These are phyloP conservation scores for Glycyrrhiza uralensis DNA, from an alignment of 306 rosid species.

Conservation along the genomic window DNA sequence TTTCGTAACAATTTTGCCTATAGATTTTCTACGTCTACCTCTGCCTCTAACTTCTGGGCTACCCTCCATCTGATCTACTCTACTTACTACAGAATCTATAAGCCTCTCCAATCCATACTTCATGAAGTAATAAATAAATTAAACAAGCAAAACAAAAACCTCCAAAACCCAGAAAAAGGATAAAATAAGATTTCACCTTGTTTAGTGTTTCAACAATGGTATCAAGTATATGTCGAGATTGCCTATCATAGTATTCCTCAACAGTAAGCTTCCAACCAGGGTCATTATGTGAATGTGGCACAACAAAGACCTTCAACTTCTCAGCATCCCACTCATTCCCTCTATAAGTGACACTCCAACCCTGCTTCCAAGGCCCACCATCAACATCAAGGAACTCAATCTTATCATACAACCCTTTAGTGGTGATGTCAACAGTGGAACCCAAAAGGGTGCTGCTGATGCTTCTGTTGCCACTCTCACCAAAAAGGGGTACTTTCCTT, in stretches of 20 bases:
- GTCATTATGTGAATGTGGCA: conserved; percentile 97
- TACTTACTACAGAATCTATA: too few species aligned
- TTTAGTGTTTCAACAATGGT: conserved; percentile 80
- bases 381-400: conserved; percentile 78
- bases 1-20: too few species aligned
- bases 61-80: too few species aligned
- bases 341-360: conserved; percentile 77
- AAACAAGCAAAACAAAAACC: not conserved
- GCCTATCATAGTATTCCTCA: conserved; percentile 81
- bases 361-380: conserved; percentile 98
- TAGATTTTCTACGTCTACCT: too few species aligned
- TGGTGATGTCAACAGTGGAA: conserved; percentile 76
- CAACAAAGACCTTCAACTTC: conserved; percentile 84
- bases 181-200: conserved; percentile 45
- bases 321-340: conserved; percentile 95
- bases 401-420: conserved; percentile 73
- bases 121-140: not conserved
- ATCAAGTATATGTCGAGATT: conserved; percentile 81
- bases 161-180: not conserved
- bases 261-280: conserved; percentile 99
- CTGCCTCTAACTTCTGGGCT: too few species aligned
- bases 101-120: too few species aligned
- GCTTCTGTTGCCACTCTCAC: not conserved
- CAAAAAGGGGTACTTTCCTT: conserved; percentile 39
- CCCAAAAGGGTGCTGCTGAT: conserved; percentile 17